A percentile compares a stretch with the other conserved stretches of the same genome.
These are phyloP conservation scores for Talaromyces sp. DNA, from an alignment of 2,329 filamentous ascomycete genomes.

Conservation along the genomic window DNA sequence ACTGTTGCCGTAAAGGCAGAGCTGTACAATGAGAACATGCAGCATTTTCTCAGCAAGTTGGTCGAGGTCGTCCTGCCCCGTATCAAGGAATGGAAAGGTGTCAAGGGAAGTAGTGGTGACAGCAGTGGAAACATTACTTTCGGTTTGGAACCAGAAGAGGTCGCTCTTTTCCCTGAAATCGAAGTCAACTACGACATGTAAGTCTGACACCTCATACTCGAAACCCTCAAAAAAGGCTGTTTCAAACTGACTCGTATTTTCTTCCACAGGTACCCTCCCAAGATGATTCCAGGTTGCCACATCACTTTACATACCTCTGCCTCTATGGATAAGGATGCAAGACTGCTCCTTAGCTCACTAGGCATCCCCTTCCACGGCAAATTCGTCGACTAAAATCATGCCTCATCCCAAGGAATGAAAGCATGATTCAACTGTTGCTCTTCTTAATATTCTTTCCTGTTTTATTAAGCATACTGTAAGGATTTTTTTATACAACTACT, in stretches of 20 bases:
- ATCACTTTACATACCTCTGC: conserved; percentile 81
- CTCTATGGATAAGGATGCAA: conserved; percentile 77
- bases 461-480: neutral
- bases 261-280: conserved; percentile 52
- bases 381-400: conserved; percentile 45
- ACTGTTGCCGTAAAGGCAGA: conserved; percentile 69
- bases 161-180: conserved; percentile 86
- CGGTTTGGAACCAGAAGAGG: conserved; percentile 69
- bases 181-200: conserved; percentile 90
- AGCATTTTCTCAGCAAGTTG: conserved; percentile 85
- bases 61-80: conserved; percentile 86
- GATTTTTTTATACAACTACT: too few species aligned
- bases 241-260: neutral
- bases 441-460: neutral
- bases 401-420: neutral
- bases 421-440: neutral
- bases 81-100: conserved; percentile 92
- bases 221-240: neutral
- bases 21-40: conserved; percentile 72
- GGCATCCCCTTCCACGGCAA: conserved; percentile 82
- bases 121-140: conserved; percentile 81
- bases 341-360: conserved; percentile 65
- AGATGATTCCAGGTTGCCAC: conserved; percentile 80
- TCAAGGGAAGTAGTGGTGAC: conserved; percentile 74
- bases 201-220: conserved; percentile 34